Conservation (phyloP, 768 basidiomycete species). For the Tephrocybe sp. region DNA sequence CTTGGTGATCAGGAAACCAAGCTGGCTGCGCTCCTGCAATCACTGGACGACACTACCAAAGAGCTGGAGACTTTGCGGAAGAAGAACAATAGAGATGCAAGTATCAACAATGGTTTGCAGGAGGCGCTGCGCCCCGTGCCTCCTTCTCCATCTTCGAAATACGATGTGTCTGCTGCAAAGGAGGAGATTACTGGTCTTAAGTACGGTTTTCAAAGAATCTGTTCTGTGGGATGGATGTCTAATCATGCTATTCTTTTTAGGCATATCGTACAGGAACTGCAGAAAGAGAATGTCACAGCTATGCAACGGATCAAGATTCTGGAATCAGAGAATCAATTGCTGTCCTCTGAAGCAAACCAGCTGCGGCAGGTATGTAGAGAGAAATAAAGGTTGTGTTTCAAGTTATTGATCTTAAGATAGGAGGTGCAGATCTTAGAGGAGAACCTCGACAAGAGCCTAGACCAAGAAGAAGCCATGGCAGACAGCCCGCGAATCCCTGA, state of each 20-base stretch:
- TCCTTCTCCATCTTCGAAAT: slow-evolving; percentile 43
- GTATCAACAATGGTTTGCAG: slow-evolving; percentile 43
- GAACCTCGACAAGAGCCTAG: slow-evolving; percentile 62
- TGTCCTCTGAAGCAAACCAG: slow-evolving; percentile 67
- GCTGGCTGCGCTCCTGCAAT: slow-evolving; percentile 27
- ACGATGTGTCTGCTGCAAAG: slow-evolving; percentile 46
- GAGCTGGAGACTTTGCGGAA: slow-evolving; percentile 62
- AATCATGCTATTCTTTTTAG: slow-evolving; percentile 31
- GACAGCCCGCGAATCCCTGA: slow-evolving; percentile 20
- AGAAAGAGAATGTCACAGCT: slow-evolving; percentile 70
- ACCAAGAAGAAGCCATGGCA: slow-evolving; percentile 45
- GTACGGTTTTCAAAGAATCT: slow-evolving; percentile 39
- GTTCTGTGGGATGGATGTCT: neutral
- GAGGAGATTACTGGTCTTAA: slow-evolving; percentile 86
- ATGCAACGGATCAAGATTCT: slow-evolving; percentile 69
- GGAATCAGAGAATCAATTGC: slow-evolving; percentile 72
- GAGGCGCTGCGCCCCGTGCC: slow-evolving; percentile 18
- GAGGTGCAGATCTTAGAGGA: slow-evolving; percentile 79
- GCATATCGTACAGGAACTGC: slow-evolving; percentile 86
- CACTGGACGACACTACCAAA: slow-evolving; percentile 32
- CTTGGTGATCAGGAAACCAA: slow-evolving; percentile 27
- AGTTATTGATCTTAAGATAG: slow-evolving; percentile 33
- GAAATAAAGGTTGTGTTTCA: neutral
- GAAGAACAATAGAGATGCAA: slow-evolving; percentile 57
- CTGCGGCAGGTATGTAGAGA: slow-evolving; percentile 59